phyloP scores from a whole-genome alignment of 257 asterid genomes.

The Perilla frutescens region DNA sequence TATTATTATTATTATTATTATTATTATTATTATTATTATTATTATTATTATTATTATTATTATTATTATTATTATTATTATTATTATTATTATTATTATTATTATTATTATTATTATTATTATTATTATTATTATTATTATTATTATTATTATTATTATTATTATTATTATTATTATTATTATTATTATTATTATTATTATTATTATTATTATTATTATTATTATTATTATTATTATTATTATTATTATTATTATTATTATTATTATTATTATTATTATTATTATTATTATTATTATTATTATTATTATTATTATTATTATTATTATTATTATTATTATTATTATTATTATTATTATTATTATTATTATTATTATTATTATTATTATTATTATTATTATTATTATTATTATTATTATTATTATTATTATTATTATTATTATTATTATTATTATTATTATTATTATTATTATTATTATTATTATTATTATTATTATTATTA shows the following conservation, averaged over 20 bases:
- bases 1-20: not conserved
- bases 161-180: not conserved
- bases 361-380: not conserved
- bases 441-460: not conserved
- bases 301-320: not conserved
- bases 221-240: not conserved
- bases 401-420: not conserved
- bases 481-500: not conserved
- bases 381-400: not conserved
- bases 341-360: not conserved
- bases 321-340: not conserved
- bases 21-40: not conserved
- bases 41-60: not conserved
- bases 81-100: not conserved
- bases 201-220: not conserved
- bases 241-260: not conserved
- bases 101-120: not conserved
- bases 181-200: not conserved
- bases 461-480: not conserved
- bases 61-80: not conserved
- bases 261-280: not conserved
- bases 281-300: not conserved
- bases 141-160: not conserved
- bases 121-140: not conserved
- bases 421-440: not conserved